Evolutionary conservation across 2,329 filamentous ascomycete species (phyloP).

Genomic region (Cercospora zeae-maydis): DNA sequence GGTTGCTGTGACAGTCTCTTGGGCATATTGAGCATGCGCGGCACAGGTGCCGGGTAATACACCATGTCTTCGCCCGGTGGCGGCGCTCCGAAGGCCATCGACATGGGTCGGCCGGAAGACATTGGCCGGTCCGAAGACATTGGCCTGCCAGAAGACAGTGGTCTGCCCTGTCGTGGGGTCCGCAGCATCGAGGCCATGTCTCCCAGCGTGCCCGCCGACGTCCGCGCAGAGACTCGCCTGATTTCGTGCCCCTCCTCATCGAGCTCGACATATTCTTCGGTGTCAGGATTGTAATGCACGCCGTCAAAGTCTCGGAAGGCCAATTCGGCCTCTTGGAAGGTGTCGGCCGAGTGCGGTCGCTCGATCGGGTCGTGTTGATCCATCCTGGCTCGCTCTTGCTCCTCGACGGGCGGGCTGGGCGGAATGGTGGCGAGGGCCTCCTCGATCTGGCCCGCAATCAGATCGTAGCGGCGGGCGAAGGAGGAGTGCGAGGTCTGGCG

Average conservation of each 20-base stretch:
- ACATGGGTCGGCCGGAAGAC: constrained; percentile 45
- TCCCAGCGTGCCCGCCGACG: constrained; percentile 30
- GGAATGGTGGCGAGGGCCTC: constrained; percentile 29
- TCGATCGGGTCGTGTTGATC: constrained; percentile 34
- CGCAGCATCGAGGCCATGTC: constrained; percentile 31
- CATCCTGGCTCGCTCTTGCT: constrained; percentile 23
- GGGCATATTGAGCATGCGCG: constrained; percentile 87
- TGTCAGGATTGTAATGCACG: constrained; percentile 64
- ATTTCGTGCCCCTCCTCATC: constrained; percentile 36
- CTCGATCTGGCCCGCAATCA: constrained; percentile 33
- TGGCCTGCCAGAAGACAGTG: constrained; percentile 51
- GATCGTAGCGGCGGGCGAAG: constrained; percentile 32
- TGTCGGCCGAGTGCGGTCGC: constrained; percentile 54
- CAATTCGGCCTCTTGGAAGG: constrained; percentile 61
- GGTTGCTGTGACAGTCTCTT: constrained; percentile 77
- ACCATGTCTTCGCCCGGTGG: constrained; percentile 76
- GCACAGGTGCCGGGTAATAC: constrained; percentile 92
- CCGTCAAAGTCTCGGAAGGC: constrained; percentile 81
- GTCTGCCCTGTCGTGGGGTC: constrained; percentile 34
- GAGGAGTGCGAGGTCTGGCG: constrained; percentile 27
- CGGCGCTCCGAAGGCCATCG: constrained; percentile 43
- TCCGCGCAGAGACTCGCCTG: constrained; percentile 32
- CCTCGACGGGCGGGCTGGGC: constrained; percentile 25
- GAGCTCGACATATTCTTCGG: constrained; percentile 34
- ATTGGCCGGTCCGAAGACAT: constrained; percentile 46